phyloP scores from a whole-genome alignment of 352 stramenopile species.

The Pythium sp. region DNA sequence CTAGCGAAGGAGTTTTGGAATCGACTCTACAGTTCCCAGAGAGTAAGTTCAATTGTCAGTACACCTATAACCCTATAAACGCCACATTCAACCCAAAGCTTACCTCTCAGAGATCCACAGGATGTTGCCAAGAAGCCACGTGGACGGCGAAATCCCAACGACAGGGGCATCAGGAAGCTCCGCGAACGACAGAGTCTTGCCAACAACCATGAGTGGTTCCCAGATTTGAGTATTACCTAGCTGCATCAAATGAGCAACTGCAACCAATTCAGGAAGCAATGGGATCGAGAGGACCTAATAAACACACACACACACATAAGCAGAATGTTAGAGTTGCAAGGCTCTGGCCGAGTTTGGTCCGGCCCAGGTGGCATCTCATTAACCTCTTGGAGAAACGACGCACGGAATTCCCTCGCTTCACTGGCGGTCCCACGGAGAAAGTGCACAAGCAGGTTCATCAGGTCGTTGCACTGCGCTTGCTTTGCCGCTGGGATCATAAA shows the following conservation, averaged over 20 bases:
- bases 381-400: conserved; percentile 4
- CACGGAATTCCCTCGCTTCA: neutral
- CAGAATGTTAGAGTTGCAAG: too few relatives aligned
- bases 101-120: conserved; percentile 48
- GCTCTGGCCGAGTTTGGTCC: too few relatives aligned
- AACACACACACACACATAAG: too few relatives aligned
- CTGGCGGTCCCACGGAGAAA: neutral
- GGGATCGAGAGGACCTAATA: conserved; percentile 48
- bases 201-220: conserved; percentile 25
- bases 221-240: conserved; percentile 29
- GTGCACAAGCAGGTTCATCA: conserved; percentile 8
- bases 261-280: conserved; percentile 33
- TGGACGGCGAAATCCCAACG: conserved; percentile 42
- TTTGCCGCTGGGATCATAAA: neutral
- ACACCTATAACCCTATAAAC: neutral
- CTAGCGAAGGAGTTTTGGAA: conserved; percentile 22
- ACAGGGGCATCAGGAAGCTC: conserved; percentile 38
- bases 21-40: conserved; percentile 23
- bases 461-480: neutral
- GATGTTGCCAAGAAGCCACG: conserved; percentile 65
- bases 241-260: conserved; percentile 18
- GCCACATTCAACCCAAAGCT: too few relatives aligned
- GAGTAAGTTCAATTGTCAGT: neutral
- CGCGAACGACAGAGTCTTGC: conserved; percentile 27
- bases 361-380: neutral